Percentiles rank a stretch among this genome's conserved stretches.
phyloP scores from a whole-genome alignment of 495 filamentous ascomycete genomes.

The Podospora tetraspora region DNA sequence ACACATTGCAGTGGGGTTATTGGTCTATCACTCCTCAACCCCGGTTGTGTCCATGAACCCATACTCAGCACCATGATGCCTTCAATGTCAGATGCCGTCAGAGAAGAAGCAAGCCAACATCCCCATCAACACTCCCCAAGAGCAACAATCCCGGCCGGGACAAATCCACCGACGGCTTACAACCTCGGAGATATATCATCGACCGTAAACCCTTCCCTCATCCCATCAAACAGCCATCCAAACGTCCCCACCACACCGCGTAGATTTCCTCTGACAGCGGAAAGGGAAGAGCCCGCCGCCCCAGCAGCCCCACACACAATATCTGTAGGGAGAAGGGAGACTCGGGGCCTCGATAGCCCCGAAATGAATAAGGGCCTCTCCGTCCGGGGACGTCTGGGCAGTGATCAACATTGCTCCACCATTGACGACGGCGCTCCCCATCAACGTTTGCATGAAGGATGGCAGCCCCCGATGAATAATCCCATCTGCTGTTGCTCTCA shows the following conservation, averaged over 20 bases:
- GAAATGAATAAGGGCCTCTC: slow-evolving; percentile 16
- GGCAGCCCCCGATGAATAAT: neutral
- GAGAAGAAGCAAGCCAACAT: neutral
- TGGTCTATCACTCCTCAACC: neutral
- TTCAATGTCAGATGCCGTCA: neutral
- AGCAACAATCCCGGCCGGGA: neutral
- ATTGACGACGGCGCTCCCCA: neutral
- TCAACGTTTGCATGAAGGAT: neutral
- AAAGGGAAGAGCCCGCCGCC: neutral
- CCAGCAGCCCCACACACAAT: slow-evolving; percentile 4
- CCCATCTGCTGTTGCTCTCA: neutral
- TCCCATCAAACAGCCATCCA: neutral
- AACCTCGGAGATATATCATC: neutral
- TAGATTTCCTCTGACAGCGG: neutral
- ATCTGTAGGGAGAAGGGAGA: slow-evolving; percentile 15
- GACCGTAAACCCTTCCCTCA: neutral
- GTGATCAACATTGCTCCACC: neutral
- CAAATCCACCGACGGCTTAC: neutral
- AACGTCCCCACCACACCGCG: slow-evolving; percentile 4
- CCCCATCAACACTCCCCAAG: neutral
- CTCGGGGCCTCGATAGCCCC: slow-evolving; percentile 7
- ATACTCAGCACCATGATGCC: neutral
- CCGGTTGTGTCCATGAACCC: neutral
- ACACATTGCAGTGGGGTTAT: neutral
- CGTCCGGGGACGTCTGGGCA: neutral